phyloP scores from a whole-genome alignment of 306 rosid genomes.

The Dryas octopetala region DNA sequence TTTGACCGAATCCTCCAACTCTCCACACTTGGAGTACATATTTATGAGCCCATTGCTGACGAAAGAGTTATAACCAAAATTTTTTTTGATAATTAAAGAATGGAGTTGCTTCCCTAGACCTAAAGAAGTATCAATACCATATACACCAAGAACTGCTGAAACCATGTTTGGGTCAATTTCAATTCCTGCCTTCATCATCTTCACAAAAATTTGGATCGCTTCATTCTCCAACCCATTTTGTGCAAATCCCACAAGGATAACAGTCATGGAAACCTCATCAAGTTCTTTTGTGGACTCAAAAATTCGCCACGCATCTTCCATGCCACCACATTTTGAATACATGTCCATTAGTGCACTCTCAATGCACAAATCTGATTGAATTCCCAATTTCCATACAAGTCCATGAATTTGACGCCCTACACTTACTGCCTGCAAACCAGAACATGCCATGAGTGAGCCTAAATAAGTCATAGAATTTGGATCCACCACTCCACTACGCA shows the following conservation, averaged over 20 bases:
- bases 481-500: constrained; percentile 54
- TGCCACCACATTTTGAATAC: constrained; percentile 74
- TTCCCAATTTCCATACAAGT: constrained; percentile 70
- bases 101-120: constrained; percentile 75
- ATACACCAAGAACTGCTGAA: constrained; percentile 84
- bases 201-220: constrained; percentile 70
- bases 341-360: constrained; percentile 93
- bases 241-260: constrained; percentile 80
- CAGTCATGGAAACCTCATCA: constrained; percentile 79
- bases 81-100: constrained; percentile 56
- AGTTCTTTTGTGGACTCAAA: constrained; percentile 71
- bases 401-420: constrained; percentile 80
- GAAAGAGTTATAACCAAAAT: constrained; percentile 56
- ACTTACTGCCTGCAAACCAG: constrained; percentile 68
- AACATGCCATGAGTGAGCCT: constrained; percentile 75
- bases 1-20: constrained; percentile 54
- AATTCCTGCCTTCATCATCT: constrained; percentile 63
- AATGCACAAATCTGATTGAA: constrained; percentile 66
- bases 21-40: constrained; percentile 91
- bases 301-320: constrained; percentile 68
- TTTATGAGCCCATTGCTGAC: constrained; percentile 83
- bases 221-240: constrained; percentile 85
- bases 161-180: constrained; percentile 65
- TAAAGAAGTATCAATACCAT: constrained; percentile 71
- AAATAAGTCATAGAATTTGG: constrained; percentile 83